phyloP scores from a whole-genome alignment of 2,329 filamentous ascomycete species.

The Ascochyta viciae-villosae region DNA sequence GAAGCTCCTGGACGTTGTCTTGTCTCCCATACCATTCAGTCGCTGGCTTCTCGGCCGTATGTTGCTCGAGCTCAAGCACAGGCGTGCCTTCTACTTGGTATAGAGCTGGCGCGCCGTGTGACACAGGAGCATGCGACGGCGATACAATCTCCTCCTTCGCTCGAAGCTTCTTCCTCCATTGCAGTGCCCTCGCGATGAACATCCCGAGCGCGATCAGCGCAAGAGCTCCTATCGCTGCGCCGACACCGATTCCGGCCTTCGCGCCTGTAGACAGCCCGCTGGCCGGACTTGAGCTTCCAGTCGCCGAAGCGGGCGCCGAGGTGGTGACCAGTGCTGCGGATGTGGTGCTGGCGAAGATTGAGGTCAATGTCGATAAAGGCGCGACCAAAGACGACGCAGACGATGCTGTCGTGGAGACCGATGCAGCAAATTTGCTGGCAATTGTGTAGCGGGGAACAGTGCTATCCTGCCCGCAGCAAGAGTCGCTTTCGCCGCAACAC shows the following conservation, averaged over 20 bases:
- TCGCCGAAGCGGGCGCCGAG: not conserved
- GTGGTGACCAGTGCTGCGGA: not conserved
- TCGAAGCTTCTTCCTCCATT: constrained; percentile 10
- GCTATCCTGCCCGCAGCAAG: not conserved
- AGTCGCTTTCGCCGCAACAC: not conserved
- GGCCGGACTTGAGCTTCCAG: not conserved
- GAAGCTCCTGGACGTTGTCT: not conserved
- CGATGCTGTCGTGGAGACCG: not conserved
- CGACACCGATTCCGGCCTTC: constrained; percentile 13
- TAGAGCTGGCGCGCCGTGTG: not conserved
- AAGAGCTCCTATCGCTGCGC: constrained; percentile 7
- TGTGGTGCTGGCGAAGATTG: not conserved
- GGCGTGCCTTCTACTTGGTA: not conserved
- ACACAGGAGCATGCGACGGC: not conserved
- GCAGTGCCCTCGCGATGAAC: constrained; percentile 16
- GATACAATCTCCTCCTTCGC: not conserved
- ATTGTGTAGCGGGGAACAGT: not conserved
- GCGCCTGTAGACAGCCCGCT: not conserved
- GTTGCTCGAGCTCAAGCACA: not conserved
- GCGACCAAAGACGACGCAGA: not conserved
- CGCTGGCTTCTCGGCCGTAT: not conserved
- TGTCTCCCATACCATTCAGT: not conserved
- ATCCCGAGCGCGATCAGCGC: constrained; percentile 9
- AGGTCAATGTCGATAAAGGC: not conserved
- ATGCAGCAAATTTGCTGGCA: not conserved